Evolutionary conservation across 306 rosid species (phyloP).

Genomic region (Prunus fruticosa): DNA sequence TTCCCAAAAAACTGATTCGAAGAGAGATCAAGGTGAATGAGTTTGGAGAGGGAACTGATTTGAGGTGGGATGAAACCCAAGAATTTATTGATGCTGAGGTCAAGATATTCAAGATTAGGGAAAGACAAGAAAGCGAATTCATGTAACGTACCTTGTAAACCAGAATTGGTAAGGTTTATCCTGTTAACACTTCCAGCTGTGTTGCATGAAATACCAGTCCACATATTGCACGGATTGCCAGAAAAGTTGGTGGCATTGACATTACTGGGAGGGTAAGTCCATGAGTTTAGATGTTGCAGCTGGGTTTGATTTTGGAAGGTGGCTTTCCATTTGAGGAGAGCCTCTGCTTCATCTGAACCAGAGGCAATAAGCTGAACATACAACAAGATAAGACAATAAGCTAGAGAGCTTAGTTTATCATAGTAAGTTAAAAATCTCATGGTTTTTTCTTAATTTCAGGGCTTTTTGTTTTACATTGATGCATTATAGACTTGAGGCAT

Average conservation of each 20-base stretch:
- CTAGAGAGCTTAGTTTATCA: no score
- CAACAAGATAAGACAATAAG: slow-evolving; percentile 8
- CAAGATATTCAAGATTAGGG: slow-evolving; percentile 23
- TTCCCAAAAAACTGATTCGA: slow-evolving; percentile 16
- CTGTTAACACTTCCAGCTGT: slow-evolving; percentile 10
- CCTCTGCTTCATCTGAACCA: slow-evolving; percentile 21
- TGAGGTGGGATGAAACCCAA: slow-evolving; percentile 22
- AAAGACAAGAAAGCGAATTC: slow-evolving; percentile 22
- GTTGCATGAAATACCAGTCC: slow-evolving; percentile 30
- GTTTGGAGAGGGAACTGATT: slow-evolving; percentile 14
- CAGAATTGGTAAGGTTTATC: slow-evolving; percentile 17
- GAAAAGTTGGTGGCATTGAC: background rate
- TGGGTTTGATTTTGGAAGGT: slow-evolving; percentile 3
- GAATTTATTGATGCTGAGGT: slow-evolving; percentile 19
- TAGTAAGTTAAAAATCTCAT: background rate
- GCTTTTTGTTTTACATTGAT: no score
- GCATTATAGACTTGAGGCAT: no score
- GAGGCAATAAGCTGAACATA: background rate
- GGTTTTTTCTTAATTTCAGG: background rate
- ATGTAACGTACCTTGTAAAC: slow-evolving; percentile 19
- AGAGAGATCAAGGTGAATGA: slow-evolving; percentile 27
- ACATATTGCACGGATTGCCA: background rate
- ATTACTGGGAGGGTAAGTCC: slow-evolving; percentile 2
- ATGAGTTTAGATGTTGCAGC: slow-evolving; percentile 4
- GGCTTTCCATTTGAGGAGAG: slow-evolving; percentile 41